Evolutionary conservation across 768 basidiomycete genomes (phyloP).

Genomic region (Paxillus rubicundulus): DNA sequence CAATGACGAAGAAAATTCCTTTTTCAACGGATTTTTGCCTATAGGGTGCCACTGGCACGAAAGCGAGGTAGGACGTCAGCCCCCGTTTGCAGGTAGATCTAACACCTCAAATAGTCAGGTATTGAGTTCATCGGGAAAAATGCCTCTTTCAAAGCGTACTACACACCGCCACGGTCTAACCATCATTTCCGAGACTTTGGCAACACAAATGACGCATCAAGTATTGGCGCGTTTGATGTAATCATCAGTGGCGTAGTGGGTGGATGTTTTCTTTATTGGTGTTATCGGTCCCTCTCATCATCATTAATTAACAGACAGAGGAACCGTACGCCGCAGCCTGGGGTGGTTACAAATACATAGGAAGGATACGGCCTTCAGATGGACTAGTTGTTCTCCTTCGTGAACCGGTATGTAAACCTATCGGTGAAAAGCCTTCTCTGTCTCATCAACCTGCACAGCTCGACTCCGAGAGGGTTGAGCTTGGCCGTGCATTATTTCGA

Average conservation of each 20-base stretch:
- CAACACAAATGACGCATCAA: conserved; percentile 13
- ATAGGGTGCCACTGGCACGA: conserved; percentile 35
- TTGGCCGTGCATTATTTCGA: conserved; percentile 41
- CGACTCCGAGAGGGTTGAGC: conserved; percentile 24
- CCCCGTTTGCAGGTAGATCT: not conserved
- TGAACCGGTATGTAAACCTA: conserved; percentile 43
- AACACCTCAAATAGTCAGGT: conserved; percentile 21
- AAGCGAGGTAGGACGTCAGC: conserved; percentile 20
- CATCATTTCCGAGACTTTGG: conserved; percentile 10
- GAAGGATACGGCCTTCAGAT: conserved; percentile 57
- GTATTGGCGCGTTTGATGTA: conserved; percentile 39
- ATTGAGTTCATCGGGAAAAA: conserved; percentile 32
- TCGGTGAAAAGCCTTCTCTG: not conserved
- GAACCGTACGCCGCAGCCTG: conserved; percentile 48
- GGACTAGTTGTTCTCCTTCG: conserved; percentile 55
- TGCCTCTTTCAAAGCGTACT: conserved; percentile 37
- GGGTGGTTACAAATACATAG: conserved; percentile 55
- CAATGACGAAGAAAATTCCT: conserved; percentile 34
- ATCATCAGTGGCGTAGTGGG: conserved; percentile 53
- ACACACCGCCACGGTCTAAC: conserved; percentile 35
- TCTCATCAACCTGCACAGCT: conserved; percentile 16
- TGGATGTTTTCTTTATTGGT: conserved; percentile 3
- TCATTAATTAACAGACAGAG: conserved; percentile 39
- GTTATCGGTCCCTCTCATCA: not conserved
- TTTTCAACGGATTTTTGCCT: conserved; percentile 48